Conservation (phyloP, 305 asterid genomes). For the Fraxinus greggii region DNA sequence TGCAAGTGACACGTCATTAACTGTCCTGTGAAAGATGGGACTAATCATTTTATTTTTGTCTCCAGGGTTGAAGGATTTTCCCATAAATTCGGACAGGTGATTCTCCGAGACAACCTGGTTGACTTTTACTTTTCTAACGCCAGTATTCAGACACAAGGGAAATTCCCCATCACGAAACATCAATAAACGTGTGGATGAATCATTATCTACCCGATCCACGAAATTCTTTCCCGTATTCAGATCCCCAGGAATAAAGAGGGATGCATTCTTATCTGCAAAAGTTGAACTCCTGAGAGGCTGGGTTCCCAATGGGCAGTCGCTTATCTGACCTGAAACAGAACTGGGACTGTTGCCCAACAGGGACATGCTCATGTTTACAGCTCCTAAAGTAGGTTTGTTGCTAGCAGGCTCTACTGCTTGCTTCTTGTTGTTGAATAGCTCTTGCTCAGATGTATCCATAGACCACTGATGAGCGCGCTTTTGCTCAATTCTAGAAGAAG, state of each 20-base stretch:
- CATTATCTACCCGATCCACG: conserved; percentile 33
- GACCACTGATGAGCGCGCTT: conserved; percentile 54
- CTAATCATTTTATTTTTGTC: conserved; percentile 32
- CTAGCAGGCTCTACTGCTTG: conserved; percentile 48
- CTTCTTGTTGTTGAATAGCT: conserved; percentile 48
- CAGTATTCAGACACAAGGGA: conserved; percentile 39
- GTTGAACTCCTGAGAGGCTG: conserved; percentile 32
- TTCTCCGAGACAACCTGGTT: conserved; percentile 37
- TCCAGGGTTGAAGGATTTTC: conserved; percentile 29
- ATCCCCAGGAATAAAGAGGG: conserved; percentile 27
- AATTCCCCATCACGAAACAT: conserved; percentile 40
- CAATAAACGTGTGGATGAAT: conserved; percentile 37
- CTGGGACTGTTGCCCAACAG: conserved; percentile 40
- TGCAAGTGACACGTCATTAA: conserved; percentile 31
- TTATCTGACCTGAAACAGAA: conserved; percentile 36
- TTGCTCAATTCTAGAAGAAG: conserved; percentile 45
- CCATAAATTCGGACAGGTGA: conserved; percentile 37
- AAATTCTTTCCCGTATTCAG: conserved; percentile 29
- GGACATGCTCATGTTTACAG: conserved; percentile 33
- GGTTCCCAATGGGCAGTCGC: conserved; percentile 29
- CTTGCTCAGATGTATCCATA: conserved; percentile 41
- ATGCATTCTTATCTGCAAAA: conserved; percentile 30
- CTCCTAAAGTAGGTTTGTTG: conserved; percentile 27
- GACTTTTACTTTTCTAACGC: conserved; percentile 39
- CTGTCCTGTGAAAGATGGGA: conserved; percentile 26